Base-by-base conservation (phyloP, 495 filamentous ascomycete species). In the Aspergillus diversus region DNA sequence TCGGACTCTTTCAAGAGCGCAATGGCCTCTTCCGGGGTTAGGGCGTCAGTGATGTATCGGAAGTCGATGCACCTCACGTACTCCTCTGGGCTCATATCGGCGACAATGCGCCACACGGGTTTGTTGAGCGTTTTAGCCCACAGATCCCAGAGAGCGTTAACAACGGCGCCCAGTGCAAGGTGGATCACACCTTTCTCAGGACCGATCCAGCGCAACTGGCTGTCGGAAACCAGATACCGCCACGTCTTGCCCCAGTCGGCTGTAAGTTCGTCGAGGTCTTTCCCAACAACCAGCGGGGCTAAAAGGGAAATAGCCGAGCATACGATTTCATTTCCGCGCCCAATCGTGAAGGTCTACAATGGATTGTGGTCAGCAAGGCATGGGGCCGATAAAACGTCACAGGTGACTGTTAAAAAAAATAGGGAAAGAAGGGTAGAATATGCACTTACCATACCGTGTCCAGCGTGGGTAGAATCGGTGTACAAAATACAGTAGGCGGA, bases 161-260 rank as follows among this genome's bases (percentile, higher is more conserved):
- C 89, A 27, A 97, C 89, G 37, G 93, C 91, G 33, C 91, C 92
- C 0, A 96, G 87, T 3, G 93, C 93, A 0, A 97, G 87, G 75
- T 97, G 93, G 64, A 94, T 95, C 15, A 97, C 93, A 55, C 93
- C 93, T 78, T 97, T 97, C 71, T 97, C 93, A 2, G 93, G 93
- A 0, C 93, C 93, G 70, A 97, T 94, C 93, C 93, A 97, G 33
- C 93, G 90, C 34, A 97, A 81, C 69, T 97, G 93, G 57, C 86
- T 89, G 83, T 97, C 93, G 58, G 88, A 89, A 70, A 95, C 92
- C 0, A 97, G 89, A 75, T 94, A 88, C 3, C 92, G 87, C 93
- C 93, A 97, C 39, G 93, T 96, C 67, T 87, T 78, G 67, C 92
- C 92, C 91, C 91, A 96, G 81, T 97, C 84, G 15, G 84, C 74